Evolutionary conservation across 129 eudicot species (phyloP).

Genomic region (Tanacetum coccineum): DNA sequence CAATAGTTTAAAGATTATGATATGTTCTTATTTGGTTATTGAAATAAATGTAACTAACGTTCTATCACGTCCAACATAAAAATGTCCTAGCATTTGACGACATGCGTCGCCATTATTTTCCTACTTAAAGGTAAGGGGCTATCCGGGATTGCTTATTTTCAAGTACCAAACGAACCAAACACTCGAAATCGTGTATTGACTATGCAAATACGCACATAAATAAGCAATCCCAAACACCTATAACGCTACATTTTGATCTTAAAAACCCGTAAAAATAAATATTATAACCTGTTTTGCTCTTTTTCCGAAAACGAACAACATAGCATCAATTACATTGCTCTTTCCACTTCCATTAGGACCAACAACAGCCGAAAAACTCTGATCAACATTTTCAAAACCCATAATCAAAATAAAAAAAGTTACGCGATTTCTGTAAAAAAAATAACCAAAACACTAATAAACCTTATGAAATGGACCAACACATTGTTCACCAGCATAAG

Average conservation of each 20-base stretch:
- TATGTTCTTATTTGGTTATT: too few species aligned
- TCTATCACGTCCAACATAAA: too few species aligned
- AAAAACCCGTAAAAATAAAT: too few species aligned
- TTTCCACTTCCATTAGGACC: constrained; percentile 17
- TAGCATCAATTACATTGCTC: constrained; percentile 75
- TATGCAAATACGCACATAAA: too few species aligned
- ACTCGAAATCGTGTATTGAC: too few species aligned
- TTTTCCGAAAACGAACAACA: constrained; percentile 93
- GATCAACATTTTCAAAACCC: constrained; percentile 11
- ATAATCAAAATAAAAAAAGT: background rate
- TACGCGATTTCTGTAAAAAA: background rate
- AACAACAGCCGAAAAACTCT: constrained; percentile 33
- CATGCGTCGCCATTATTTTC: too few species aligned
- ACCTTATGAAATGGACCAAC: constrained; percentile 99
- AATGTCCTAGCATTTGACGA: too few species aligned
- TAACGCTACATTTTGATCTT: background rate
- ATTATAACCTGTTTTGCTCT: constrained; percentile 87
- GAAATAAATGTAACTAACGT: too few species aligned
- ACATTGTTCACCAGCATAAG: constrained; percentile 96
- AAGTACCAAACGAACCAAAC: too few species aligned
- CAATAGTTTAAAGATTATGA: background rate
- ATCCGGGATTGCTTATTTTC: too few species aligned
- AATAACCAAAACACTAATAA: constrained; percentile 36
- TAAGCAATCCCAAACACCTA: background rate
- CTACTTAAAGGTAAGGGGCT: background rate